These are phyloP conservation scores for Priceomyces melissophilus DNA, from an alignment of 805 yeast species.

Conservation along the genomic window DNA sequence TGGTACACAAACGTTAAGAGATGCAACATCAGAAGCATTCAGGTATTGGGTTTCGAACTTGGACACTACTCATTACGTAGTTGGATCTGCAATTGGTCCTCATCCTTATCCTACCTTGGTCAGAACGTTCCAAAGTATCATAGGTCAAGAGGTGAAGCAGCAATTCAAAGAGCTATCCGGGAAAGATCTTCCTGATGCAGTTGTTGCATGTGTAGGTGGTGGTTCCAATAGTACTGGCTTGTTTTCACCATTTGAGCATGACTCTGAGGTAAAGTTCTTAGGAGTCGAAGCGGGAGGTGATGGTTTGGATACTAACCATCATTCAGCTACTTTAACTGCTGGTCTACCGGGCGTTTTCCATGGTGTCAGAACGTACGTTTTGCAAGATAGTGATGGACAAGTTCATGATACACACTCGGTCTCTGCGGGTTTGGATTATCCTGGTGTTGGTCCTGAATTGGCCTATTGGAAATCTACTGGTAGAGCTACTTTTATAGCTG, in stretches of 20 bases:
- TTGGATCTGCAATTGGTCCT: conserved; percentile 98
- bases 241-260: conserved; percentile 91
- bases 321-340: conserved; percentile 92
- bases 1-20: conserved; percentile 95
- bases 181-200: conserved; percentile 85
- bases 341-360: conserved; percentile 98
- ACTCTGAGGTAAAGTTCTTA: conserved; percentile 67
- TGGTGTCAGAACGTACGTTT: conserved; percentile 91
- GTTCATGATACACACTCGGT: conserved; percentile 97
- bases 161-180: conserved; percentile 77
- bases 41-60: conserved; percentile 91
- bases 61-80: conserved; percentile 85
- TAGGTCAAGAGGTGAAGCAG: conserved; percentile 91
- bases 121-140: conserved; percentile 96
- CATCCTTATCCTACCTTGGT: conserved; percentile 98
- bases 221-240: conserved; percentile 97
- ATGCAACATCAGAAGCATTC: conserved; percentile 97
- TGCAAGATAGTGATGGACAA: conserved; percentile 92
- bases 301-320: conserved; percentile 83
- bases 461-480: conserved; percentile 94
- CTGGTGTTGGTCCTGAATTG: conserved; percentile 98
- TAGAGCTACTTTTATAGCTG: conserved; percentile 86
- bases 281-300: conserved; percentile 99
- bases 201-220: conserved; percentile 99
- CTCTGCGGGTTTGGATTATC: conserved; percentile 97